Evolutionary conservation across 345 rosid species (phyloP), one percentile per base, ranked within the genome.

Genomic region (Gossypium stocksii): DNA sequence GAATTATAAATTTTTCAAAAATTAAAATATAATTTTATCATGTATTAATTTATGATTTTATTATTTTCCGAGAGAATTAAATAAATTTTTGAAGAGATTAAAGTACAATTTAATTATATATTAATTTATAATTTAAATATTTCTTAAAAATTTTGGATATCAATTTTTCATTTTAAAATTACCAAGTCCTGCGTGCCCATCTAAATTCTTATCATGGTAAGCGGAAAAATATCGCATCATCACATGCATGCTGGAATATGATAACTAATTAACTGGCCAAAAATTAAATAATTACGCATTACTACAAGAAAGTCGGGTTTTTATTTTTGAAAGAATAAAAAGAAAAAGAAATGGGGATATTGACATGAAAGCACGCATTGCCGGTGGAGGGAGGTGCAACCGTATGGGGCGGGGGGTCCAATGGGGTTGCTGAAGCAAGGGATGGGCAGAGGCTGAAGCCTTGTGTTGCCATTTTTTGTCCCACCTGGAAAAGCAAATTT

Each of bases 311-410:
- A 52, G 67, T 54, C 41, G 11, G 25, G 8, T n/a, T 20, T 57
- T 57, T 20, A 19, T 19, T 56, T 19, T 56, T 2, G 20, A 58
- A 22, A 57, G 14, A 15, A 17, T 8, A 53, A 13, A 10, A 45
- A 7, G 34, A 29, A 29, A 29, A 29, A 19, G 29, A 22, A 71
- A 0, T 73, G 65, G 57, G 51, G 85, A 83, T 85, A 72, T 75
- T 81, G 87, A 86, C 82, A 82, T 62, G 78, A 81, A 71, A 80
- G 93, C 97, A 93, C 89, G 92, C 89, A 85, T 86, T 87, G 97
- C 91, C 91, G 89, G 92, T 74, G 72, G 71, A 78, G 77, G 84
- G 75, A 83, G 91, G 83, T 52, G 93, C 94, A 89, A 82, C 85
- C 88, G 84, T 81, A 82, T 86, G 84, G 89, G 84, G 82, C 81